Conservation (phyloP, 331 rosid genomes). For the Malus hybrid region DNA sequence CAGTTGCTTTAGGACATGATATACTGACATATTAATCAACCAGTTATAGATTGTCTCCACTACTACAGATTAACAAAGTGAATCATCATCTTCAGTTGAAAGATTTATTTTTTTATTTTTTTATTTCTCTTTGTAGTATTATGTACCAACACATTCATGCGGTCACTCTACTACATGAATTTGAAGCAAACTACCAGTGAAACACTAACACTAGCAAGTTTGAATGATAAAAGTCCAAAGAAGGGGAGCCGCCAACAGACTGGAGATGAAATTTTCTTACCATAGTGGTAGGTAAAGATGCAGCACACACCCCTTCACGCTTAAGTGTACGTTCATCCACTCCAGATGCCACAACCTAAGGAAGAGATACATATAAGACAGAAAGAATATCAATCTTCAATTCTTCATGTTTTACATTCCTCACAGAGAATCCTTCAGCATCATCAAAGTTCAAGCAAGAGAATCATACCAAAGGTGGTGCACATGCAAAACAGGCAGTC, state of each 20-base stretch:
- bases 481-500: slow-evolving; percentile 98
- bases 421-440: not conserved
- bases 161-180: not conserved
- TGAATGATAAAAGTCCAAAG: not conserved
- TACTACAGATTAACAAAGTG: not conserved
- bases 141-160: not conserved
- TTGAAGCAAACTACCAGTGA: not conserved
- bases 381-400: not conserved
- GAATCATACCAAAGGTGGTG: slow-evolving; percentile 83
- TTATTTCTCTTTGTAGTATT: not conserved
- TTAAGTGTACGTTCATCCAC: slow-evolving; percentile 93
- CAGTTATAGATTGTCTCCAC: not conserved
- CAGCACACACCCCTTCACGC: slow-evolving; percentile 99
- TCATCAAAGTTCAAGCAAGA: slow-evolving; percentile 15
- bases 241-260: slow-evolving; percentile 7
- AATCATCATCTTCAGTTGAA: not conserved
- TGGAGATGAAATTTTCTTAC: slow-evolving; percentile 25
- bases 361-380: not conserved
- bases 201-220: not conserved
- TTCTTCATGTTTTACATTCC: slow-evolving; percentile 2
- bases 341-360: slow-evolving; percentile 95
- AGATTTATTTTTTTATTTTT: not conserved
- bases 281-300: slow-evolving; percentile 97
- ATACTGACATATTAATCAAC: slow-evolving; percentile 3
- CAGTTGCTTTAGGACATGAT: not conserved